These are phyloP conservation scores for Artemisia tridentata DNA, from an alignment of 129 eudicot species.

Conservation along the genomic window DNA sequence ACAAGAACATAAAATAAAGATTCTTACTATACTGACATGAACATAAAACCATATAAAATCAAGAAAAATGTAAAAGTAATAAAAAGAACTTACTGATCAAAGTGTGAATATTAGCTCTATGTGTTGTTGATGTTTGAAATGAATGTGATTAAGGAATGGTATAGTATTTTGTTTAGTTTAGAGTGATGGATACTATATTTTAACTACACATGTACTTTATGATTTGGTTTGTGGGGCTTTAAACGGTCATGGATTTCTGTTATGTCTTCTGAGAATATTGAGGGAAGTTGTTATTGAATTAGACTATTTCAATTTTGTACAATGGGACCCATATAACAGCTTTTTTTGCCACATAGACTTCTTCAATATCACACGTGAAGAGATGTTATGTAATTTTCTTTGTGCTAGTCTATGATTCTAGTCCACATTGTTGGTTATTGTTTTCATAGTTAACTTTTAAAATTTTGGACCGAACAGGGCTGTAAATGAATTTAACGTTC, in stretches of 20 bases:
- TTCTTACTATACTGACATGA: too few relatives aligned
- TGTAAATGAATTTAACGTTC: too few relatives aligned
- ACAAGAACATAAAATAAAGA: too few relatives aligned
- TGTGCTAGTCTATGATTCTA: too few relatives aligned
- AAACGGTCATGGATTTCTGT: background rate
- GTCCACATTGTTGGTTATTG: too few relatives aligned
- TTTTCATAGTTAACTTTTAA: too few relatives aligned
- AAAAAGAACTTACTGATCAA: background rate
- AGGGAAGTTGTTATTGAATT: background rate
- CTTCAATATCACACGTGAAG: too few relatives aligned
- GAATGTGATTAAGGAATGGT: background rate
- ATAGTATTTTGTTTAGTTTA: background rate
- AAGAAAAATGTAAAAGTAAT: background rate
- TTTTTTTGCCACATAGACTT: too few relatives aligned
- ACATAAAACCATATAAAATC: background rate
- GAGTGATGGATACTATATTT: background rate
- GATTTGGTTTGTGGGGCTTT: background rate
- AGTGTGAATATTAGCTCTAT: background rate
- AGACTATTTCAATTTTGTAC: background rate
- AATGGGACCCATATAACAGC: background rate
- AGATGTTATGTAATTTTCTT: too few relatives aligned
- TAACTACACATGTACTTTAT: background rate
- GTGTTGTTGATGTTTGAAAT: background rate
- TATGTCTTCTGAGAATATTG: background rate
- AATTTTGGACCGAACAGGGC: too few relatives aligned